Percentiles rank a stretch among this genome's conserved stretches.
These are phyloP conservation scores for Thyridium curvatum DNA, from an alignment of 2,329 filamentous ascomycete species.

Conservation along the genomic window DNA sequence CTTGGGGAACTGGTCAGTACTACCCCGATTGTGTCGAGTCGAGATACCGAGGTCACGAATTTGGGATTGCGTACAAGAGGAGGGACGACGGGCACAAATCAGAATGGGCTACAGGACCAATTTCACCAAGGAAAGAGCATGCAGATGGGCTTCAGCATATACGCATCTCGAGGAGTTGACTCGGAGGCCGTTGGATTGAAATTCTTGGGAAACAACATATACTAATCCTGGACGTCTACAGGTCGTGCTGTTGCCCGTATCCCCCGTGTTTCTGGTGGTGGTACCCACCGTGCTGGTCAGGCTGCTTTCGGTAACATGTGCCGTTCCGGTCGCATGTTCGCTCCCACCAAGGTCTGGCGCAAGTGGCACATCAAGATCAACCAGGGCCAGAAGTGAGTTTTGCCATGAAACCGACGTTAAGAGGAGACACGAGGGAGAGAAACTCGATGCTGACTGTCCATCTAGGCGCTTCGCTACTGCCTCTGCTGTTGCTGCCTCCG, in stretches of 20 bases:
- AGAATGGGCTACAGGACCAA: too few species aligned
- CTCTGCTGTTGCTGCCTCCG: slow-evolving; percentile 94
- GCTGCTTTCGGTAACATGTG: slow-evolving; percentile 99
- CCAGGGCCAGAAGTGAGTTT: slow-evolving; percentile 85
- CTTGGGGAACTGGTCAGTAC: slow-evolving; percentile 95
- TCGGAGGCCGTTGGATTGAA: too few species aligned
- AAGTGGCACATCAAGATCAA: slow-evolving; percentile 99
- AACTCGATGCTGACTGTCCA: slow-evolving; percentile 16
- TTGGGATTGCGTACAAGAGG: slow-evolving; percentile 2
- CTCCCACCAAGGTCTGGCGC: slow-evolving; percentile 99
- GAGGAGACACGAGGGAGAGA: background rate
- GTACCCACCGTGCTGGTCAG: slow-evolving; percentile 99
- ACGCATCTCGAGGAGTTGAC: too few species aligned
- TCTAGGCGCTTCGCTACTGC: slow-evolving; percentile 90
- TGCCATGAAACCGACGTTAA: background rate
- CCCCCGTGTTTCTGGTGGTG: slow-evolving; percentile 99
- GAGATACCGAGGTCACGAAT: slow-evolving; percentile 16
- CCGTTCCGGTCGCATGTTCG: slow-evolving; percentile 99
- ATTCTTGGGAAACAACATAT: background rate
- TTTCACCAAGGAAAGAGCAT: slow-evolving; percentile 3
- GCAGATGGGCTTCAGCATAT: background rate
- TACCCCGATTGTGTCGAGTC: slow-evolving; percentile 1
- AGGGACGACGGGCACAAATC: slow-evolving; percentile 1
- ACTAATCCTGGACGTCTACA: slow-evolving; percentile 28
- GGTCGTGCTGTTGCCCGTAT: slow-evolving; percentile 99